phyloP scores from a whole-genome alignment of 768 basidiomycete species.

The Trametes meyenii region DNA sequence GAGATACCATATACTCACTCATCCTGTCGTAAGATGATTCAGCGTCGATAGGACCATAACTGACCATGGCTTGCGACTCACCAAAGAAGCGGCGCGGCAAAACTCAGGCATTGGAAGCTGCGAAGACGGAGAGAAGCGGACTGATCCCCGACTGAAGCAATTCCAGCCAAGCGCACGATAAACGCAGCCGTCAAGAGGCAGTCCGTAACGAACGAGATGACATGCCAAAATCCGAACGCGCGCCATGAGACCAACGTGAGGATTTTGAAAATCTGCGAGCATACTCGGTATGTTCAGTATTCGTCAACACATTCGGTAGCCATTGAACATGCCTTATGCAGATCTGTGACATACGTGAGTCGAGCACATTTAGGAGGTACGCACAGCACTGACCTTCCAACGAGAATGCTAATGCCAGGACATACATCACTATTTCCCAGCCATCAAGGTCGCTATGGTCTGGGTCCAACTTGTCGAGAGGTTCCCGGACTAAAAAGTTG shows the following conservation, averaged over 20 bases:
- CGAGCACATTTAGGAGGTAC: not conserved
- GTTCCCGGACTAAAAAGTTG: constrained; percentile 62
- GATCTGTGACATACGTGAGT: constrained; percentile 40
- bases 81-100: constrained; percentile 89
- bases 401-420: constrained; percentile 75
- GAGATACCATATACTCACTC: constrained; percentile 53
- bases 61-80: constrained; percentile 29
- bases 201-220: constrained; percentile 73
- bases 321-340: constrained; percentile 50
- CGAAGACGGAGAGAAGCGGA: constrained; percentile 48
- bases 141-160: constrained; percentile 41
- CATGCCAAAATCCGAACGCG: constrained; percentile 82
- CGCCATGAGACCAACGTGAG: constrained; percentile 77
- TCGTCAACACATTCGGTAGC: not conserved
- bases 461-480: constrained; percentile 69
- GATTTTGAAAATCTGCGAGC: constrained; percentile 63
- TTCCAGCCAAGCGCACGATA: constrained; percentile 64
- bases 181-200: constrained; percentile 75
- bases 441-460: constrained; percentile 58
- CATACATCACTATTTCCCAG: constrained; percentile 83
- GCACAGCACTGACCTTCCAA: constrained; percentile 64
- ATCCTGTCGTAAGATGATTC: constrained; percentile 53
- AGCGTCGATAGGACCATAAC: not conserved
- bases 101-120: constrained; percentile 90
- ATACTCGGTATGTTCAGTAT: not conserved